Percentiles rank a stretch among this genome's conserved stretches.
These are phyloP conservation scores for Erysimum cheiranthoides DNA, from an alignment of 345 rosid genomes.

Conservation along the genomic window DNA sequence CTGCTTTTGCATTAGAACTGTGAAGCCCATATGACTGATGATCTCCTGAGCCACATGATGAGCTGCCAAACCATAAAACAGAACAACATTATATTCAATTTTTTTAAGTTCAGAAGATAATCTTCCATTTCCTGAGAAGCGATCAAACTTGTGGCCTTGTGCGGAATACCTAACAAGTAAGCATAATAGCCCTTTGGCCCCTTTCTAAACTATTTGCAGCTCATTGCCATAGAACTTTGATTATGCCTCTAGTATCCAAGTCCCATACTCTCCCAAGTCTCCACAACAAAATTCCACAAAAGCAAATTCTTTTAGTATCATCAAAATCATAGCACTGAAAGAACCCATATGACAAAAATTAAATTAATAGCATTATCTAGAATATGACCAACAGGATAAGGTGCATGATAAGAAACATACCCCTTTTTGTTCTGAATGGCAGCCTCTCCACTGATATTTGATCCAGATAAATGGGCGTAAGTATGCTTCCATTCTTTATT, in stretches of 20 bases:
- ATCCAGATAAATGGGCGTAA: constrained; percentile 43
- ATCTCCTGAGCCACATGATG: constrained; percentile 50
- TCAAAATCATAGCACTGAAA: background rate
- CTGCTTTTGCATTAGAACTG: background rate
- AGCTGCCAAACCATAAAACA: constrained; percentile 39
- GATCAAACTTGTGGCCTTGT: background rate
- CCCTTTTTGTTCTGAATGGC: constrained; percentile 51
- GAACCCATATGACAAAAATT: background rate
- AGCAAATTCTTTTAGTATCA: background rate
- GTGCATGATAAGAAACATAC: constrained; percentile 44
- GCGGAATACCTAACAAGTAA: background rate
- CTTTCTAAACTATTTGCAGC: background rate
- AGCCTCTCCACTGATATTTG: constrained; percentile 45
- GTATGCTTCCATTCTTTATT: constrained; percentile 56
- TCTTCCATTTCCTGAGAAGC: background rate
- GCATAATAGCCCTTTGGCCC: background rate
- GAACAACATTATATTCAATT: constrained; percentile 12
- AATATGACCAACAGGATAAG: background rate
- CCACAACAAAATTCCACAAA: background rate
- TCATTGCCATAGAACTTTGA: background rate
- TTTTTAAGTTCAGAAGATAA: background rate
- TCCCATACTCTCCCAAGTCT: background rate
- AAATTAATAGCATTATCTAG: background rate
- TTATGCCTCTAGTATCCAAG: background rate
- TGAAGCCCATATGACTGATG: constrained; percentile 47